Conservation (phyloP, 2,329 filamentous ascomycete species). For the Exserohilum rostratum region DNA sequence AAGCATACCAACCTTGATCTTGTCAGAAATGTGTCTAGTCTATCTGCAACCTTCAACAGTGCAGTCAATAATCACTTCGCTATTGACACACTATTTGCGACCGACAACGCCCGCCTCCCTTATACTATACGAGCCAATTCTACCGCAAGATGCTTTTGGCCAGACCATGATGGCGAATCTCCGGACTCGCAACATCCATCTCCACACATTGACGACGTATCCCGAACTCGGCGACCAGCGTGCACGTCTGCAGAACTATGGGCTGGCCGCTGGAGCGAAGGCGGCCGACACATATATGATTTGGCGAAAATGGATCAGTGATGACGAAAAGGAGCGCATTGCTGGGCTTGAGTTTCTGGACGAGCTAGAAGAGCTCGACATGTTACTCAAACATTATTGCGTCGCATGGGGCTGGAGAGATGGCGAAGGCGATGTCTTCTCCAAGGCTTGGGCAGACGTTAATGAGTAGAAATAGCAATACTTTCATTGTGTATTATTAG, state of each 20-base stretch:
- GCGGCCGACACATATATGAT: conserved; percentile 70
- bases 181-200: conserved; percentile 76
- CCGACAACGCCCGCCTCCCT: conserved; percentile 61
- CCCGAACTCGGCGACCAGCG: conserved; percentile 71
- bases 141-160: conserved; percentile 84
- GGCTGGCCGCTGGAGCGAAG: conserved; percentile 64
- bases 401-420: conserved; percentile 86
- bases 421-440: conserved; percentile 40
- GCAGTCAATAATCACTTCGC: conserved; percentile 61
- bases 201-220: conserved; percentile 82
- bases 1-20: conserved; percentile 76
- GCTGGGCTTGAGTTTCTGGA: conserved; percentile 85
- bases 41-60: conserved; percentile 76
- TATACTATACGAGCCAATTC: conserved; percentile 87
- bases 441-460: conserved; percentile 41
- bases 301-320: conserved; percentile 75
- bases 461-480: conserved; percentile 17
- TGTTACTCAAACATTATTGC: conserved; percentile 87
- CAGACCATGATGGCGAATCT: conserved; percentile 92
- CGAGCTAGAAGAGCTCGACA: conserved; percentile 91
- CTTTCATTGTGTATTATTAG: neutral
- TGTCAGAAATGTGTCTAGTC: conserved; percentile 95
- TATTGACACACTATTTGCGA: conserved; percentile 47
- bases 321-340: conserved; percentile 77
- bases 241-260: conserved; percentile 67